These are phyloP conservation scores for Pythium phragmitis DNA, from an alignment of 352 stramenopile species.

Conservation along the genomic window DNA sequence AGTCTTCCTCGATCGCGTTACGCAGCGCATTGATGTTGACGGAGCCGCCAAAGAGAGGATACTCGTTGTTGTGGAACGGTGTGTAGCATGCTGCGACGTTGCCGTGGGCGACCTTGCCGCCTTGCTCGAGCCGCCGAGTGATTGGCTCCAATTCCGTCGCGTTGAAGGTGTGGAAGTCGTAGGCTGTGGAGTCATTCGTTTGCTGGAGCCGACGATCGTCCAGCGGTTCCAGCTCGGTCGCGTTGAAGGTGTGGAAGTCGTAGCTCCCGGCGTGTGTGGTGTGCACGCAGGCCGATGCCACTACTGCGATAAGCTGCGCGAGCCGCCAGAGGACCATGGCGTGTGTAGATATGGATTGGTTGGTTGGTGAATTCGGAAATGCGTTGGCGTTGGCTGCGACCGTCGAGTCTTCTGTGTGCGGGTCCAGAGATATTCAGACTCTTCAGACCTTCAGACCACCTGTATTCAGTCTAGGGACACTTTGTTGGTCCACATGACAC, in stretches of 20 bases:
- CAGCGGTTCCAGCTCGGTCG: background rate
- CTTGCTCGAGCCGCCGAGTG: background rate
- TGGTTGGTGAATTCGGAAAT: background rate
- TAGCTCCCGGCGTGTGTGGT: background rate
- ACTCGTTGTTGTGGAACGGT: constrained; percentile 51
- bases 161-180: background rate
- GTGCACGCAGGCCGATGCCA: background rate
- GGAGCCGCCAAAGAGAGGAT: constrained; percentile 38
- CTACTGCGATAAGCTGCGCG: constrained; percentile 4
- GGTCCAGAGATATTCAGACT: too few relatives aligned
- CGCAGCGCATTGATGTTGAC: constrained; percentile 6
- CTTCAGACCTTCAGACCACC: too few relatives aligned
- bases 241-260: background rate
- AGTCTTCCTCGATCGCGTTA: constrained; percentile 37
- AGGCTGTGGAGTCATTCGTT: background rate
- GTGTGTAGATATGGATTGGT: background rate
- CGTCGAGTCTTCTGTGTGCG: too few relatives aligned
- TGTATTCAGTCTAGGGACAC: too few relatives aligned
- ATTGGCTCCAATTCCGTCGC: background rate
- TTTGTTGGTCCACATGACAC: too few relatives aligned
- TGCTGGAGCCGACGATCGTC: background rate
- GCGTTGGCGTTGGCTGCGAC: background rate
- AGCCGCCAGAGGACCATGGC: constrained; percentile 13
- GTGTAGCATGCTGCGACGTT: constrained; percentile 51
- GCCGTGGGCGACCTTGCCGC: constrained; percentile 1